A percentile compares a stretch with the other conserved stretches of the same genome.
phyloP scores from a whole-genome alignment of 1,139 yeast genomes.

The Saccharomyces hybrid region DNA sequence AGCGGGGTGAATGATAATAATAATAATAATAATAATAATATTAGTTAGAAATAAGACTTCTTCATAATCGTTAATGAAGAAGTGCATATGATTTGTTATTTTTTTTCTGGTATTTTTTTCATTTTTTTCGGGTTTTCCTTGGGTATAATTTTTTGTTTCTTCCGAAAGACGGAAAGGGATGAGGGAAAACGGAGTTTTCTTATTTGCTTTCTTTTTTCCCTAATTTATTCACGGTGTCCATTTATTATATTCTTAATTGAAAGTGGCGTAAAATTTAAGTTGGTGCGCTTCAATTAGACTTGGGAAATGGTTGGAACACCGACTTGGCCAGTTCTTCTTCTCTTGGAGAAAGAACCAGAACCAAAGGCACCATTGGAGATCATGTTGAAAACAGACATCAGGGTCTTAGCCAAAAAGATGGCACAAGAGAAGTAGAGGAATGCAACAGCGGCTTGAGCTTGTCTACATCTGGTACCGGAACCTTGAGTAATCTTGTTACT shows the following conservation, averaged over 20 bases:
- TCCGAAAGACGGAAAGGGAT: background rate
- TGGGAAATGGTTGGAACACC: slow-evolving; percentile 88
- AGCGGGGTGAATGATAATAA: background rate
- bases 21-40: slow-evolving; percentile 1
- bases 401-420: slow-evolving; percentile 61
- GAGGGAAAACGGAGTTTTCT: background rate
- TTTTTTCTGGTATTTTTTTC: background rate
- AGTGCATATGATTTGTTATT: background rate
- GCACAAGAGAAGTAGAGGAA: slow-evolving; percentile 86
- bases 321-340: slow-evolving; percentile 48
- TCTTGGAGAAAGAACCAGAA: slow-evolving; percentile 21
- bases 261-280: background rate
- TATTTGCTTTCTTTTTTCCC: background rate
- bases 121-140: background rate
- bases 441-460: slow-evolving; percentile 87
- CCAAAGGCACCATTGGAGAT: slow-evolving; percentile 72
- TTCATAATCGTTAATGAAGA: background rate
- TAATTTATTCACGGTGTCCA: background rate
- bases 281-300: slow-evolving; percentile 39
- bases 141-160: background rate
- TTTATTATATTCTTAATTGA: background rate
- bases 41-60: background rate
- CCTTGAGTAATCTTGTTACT: slow-evolving; percentile 69
- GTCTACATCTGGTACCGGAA: slow-evolving; percentile 77
- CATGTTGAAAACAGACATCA: slow-evolving; percentile 52